Evolutionary conservation across 2,329 filamentous ascomycete genomes (phyloP), one percentile per base, ranked within the genome.

Genomic region (Hirsutella rhossiliensis): DNA sequence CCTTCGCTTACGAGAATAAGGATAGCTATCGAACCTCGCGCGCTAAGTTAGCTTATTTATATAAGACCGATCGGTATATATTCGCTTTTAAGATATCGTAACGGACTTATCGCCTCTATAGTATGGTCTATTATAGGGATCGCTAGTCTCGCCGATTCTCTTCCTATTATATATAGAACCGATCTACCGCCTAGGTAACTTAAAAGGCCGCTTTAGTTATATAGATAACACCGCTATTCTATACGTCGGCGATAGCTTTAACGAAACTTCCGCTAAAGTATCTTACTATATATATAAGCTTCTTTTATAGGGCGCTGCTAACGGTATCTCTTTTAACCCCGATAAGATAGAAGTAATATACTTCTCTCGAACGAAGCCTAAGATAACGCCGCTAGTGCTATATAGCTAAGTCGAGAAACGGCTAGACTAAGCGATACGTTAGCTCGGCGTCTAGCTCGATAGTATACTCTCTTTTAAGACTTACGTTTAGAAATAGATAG

Each of bases 131-230:
- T 43, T 42, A n/a, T 28, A 52, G 28, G 49, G 51, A 7, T 54
- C 44, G 9, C 48, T 46, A 7, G 44, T 45, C 27, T 52, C 46
- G 12, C 50, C 44, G 13, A 51, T 52, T 18, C 44, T 54, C 19
- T 52, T 50, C 29, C 38, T 52, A 17, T 45, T 53, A 1, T 52
- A 49, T 28, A 49, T 43, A 11, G 47, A 48, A 28, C 46, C 47
- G 5, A 48, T 51, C 36, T 47, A 50, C 31, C 27, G 43, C 17
- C 18, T 48, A 18, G 39, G 41, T 6, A 41, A 49, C 13, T 23
- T 23, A 2, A 20, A 37, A 8, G 11, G 18, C n/a, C 36, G 40
- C 17, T 47, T 47, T 15, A 27, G 43, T n/a, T 34, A 34, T 15
- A 15, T 15, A 15, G 32, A 34, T 34, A 34, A 34, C 17, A 34